Percentiles rank a stretch among this genome's conserved stretches.
Conservation (phyloP, 2,329 filamentous ascomycete species). For the Mycosphaerella sp. region DNA sequence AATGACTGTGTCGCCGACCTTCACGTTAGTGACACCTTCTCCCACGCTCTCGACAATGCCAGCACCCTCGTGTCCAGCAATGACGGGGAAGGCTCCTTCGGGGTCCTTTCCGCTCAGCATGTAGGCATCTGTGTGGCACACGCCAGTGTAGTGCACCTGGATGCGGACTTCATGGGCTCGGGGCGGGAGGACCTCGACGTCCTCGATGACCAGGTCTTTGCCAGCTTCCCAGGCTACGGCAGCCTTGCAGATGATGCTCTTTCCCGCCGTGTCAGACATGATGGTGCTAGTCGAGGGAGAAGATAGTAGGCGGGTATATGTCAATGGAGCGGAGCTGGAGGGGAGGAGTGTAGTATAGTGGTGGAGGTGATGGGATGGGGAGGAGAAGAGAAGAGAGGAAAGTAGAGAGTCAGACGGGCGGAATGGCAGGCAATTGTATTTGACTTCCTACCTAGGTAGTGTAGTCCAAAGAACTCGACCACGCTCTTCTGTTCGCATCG, state of each 20-base stretch:
- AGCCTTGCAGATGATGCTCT: constrained; percentile 87
- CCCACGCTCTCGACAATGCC: constrained; percentile 90
- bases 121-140: constrained; percentile 94
- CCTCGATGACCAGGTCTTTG: constrained; percentile 81
- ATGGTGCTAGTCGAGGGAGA: constrained; percentile 16
- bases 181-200: constrained; percentile 84
- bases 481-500: background rate
- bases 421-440: background rate
- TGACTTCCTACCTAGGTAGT: constrained; percentile 2
- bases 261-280: constrained; percentile 51
- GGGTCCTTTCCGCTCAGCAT: constrained; percentile 94
- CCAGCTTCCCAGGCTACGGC: constrained; percentile 96
- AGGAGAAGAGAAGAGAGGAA: constrained; percentile 3
- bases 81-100: constrained; percentile 85
- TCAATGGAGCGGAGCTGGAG: constrained; percentile 1
- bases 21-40: constrained; percentile 90
- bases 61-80: constrained; percentile 85
- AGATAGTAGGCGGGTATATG: background rate
- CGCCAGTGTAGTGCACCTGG: constrained; percentile 93
- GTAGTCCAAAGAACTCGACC: background rate
- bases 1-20: constrained; percentile 85
- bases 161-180: constrained; percentile 93
- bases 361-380: background rate
- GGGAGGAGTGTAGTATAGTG: background rate
- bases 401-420: background rate